Percentiles rank a stretch among this genome's conserved stretches.
Evolutionary conservation across 257 asterid species (phyloP).

Genomic region (Solanum pennellii): DNA sequence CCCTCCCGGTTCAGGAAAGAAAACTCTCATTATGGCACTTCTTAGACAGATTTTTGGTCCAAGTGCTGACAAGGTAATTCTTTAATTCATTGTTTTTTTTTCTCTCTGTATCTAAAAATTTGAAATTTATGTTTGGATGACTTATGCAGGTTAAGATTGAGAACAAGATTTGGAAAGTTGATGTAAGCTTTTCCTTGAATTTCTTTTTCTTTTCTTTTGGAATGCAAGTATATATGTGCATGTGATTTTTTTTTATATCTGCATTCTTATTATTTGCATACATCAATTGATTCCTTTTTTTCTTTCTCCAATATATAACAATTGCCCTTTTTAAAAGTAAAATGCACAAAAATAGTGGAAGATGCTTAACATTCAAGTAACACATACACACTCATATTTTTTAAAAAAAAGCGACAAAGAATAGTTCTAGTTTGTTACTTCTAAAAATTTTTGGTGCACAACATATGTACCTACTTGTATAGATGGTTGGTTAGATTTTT

Average conservation of each 20-base stretch:
- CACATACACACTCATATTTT: not conserved
- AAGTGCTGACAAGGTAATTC: slow-evolving; percentile 74
- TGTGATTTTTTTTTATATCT: no score
- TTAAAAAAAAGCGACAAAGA: not conserved
- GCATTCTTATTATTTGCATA: no score
- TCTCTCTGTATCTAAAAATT: not conserved
- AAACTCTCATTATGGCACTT: slow-evolving; percentile 97
- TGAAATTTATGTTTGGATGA: not conserved
- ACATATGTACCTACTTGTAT: not conserved
- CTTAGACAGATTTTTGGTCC: slow-evolving; percentile 89
- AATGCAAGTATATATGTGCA: not conserved
- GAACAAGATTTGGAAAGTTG: slow-evolving; percentile 88
- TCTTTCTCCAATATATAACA: no score
- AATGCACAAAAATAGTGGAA: not conserved
- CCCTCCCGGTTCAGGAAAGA: slow-evolving; percentile 94
- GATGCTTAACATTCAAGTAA: not conserved
- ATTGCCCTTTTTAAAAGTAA: not conserved
- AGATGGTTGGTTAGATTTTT: not conserved
- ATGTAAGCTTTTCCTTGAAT: slow-evolving; percentile 40
- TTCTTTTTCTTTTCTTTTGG: not conserved
- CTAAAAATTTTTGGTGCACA: not conserved
- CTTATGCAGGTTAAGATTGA: slow-evolving; percentile 83
- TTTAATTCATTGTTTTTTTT: not conserved
- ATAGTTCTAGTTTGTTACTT: not conserved
- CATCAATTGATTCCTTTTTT: no score